Conservation (phyloP, 305 asterid species). For the Rubia occidens region DNA sequence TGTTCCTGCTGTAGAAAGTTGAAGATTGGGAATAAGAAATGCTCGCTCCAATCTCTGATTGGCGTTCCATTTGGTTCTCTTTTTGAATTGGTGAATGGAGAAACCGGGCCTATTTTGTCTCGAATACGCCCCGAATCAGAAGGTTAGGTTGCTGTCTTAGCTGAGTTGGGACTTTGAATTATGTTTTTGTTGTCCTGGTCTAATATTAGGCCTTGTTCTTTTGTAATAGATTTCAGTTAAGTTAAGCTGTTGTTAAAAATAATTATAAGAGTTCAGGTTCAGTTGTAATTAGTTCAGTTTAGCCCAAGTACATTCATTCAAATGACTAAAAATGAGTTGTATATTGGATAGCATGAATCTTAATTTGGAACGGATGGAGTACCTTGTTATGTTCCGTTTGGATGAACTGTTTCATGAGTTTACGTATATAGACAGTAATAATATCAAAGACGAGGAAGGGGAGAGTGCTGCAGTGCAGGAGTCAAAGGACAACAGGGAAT, state of each 20-base stretch:
- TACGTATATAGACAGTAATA: conserved; percentile 36
- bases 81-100: conserved; percentile 65
- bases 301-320: no score
- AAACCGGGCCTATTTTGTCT: conserved; percentile 54
- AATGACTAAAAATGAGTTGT: background rate
- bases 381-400: background rate
- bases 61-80: conserved; percentile 74
- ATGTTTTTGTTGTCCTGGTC: no score
- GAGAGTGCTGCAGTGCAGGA: conserved; percentile 33
- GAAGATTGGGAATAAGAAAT: conserved; percentile 73
- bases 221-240: no score
- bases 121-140: conserved; percentile 42
- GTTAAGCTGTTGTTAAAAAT: no score
- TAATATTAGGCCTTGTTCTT: no score
- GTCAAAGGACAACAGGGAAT: conserved; percentile 66
- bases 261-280: no score
- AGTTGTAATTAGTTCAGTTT: no score
- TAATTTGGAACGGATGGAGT: no score
- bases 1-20: conserved; percentile 40
- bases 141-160: conserved; percentile 34
- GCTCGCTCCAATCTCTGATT: conserved; percentile 67
- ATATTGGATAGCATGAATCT: background rate
- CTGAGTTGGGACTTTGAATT: background rate
- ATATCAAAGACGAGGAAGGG: conserved; percentile 36
- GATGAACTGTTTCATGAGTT: conserved; percentile 14